Conservation (phyloP, 2,329 filamentous ascomycete genomes). For the Fusarium sp. region DNA sequence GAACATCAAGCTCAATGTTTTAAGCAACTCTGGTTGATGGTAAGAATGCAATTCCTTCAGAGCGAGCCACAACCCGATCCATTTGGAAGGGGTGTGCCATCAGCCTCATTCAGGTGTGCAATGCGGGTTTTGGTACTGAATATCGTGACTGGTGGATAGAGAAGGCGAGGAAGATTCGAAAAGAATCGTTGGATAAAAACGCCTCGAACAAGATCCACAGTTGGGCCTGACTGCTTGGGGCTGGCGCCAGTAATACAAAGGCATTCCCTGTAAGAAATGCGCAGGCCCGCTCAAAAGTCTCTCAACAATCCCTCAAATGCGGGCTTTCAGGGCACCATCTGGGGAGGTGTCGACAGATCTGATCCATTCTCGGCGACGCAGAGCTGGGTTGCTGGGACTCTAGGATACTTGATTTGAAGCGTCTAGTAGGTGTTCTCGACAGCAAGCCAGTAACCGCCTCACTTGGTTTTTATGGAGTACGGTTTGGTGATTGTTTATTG, state of each 20-base stretch:
- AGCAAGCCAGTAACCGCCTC: conserved; percentile 44
- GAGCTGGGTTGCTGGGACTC: conserved; percentile 34
- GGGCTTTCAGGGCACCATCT: conserved; percentile 45
- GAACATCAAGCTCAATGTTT: neutral
- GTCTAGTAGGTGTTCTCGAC: conserved; percentile 32
- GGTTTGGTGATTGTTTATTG: conserved; percentile 15
- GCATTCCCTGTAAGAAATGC: conserved; percentile 45
- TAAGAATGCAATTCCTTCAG: neutral
- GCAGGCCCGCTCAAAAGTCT: conserved; percentile 33
- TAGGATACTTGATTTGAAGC: conserved; percentile 38
- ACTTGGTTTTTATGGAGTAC: conserved; percentile 23
- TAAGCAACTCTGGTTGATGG: neutral
- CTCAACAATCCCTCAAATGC: conserved; percentile 40
- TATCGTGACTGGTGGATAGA: conserved; percentile 38
- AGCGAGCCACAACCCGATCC: conserved; percentile 12
- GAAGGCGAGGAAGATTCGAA: conserved; percentile 36
- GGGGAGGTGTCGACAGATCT: conserved; percentile 49
- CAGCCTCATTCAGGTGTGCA: conserved; percentile 35
- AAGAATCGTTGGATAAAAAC: conserved; percentile 45
- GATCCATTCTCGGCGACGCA: conserved; percentile 50
- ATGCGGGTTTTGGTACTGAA: conserved; percentile 15
- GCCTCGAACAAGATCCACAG: conserved; percentile 50
- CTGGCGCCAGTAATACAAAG: conserved; percentile 42
- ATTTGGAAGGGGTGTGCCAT: conserved; percentile 22
- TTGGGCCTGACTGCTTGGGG: conserved; percentile 55